Evolutionary conservation across 2,329 filamentous ascomycete genomes (phyloP).

Genomic region (Hysterium pulicare): DNA sequence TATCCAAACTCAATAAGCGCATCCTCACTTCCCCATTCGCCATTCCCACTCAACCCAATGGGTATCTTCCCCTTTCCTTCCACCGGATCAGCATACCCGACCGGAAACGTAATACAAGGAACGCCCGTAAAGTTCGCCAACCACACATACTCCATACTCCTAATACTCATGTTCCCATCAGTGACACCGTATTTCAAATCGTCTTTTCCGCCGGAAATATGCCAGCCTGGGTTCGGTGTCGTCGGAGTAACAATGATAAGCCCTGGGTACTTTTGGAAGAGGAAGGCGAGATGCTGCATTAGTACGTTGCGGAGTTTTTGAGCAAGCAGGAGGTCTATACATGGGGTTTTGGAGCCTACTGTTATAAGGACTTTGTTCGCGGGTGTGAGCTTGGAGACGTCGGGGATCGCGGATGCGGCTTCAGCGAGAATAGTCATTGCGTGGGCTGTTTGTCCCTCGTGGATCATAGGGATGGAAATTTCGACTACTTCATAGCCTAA

Average conservation of each 20-base stretch:
- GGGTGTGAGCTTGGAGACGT: slow-evolving; percentile 57
- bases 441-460: slow-evolving; percentile 73
- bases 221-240: slow-evolving; percentile 72
- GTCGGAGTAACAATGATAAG: slow-evolving; percentile 78
- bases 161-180: slow-evolving; percentile 69
- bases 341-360: slow-evolving; percentile 61
- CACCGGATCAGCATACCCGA: slow-evolving; percentile 64
- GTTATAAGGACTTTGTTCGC: slow-evolving; percentile 69
- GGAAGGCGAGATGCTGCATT: slow-evolving; percentile 72
- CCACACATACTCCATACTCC: slow-evolving; percentile 82
- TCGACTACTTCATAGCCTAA: slow-evolving; percentile 56
- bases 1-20: slow-evolving; percentile 51
- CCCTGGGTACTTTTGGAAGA: slow-evolving; percentile 69
- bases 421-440: slow-evolving; percentile 74
- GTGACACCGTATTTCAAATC: slow-evolving; percentile 63
- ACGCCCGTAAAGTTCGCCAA: slow-evolving; percentile 78
- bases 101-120: slow-evolving; percentile 70
- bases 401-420: slow-evolving; percentile 50
- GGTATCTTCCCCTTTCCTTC: slow-evolving; percentile 57
- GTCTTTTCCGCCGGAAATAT: slow-evolving; percentile 58
- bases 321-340: slow-evolving; percentile 67
- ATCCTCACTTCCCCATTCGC: slow-evolving; percentile 55
- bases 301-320: slow-evolving; percentile 71
- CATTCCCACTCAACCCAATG: slow-evolving; percentile 53
- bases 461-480: slow-evolving; percentile 63